A percentile compares a stretch with the other conserved stretches of the same genome.
These are phyloP conservation scores for Anthostomella pinea DNA, from an alignment of 2,329 filamentous ascomycete genomes.

Conservation along the genomic window DNA sequence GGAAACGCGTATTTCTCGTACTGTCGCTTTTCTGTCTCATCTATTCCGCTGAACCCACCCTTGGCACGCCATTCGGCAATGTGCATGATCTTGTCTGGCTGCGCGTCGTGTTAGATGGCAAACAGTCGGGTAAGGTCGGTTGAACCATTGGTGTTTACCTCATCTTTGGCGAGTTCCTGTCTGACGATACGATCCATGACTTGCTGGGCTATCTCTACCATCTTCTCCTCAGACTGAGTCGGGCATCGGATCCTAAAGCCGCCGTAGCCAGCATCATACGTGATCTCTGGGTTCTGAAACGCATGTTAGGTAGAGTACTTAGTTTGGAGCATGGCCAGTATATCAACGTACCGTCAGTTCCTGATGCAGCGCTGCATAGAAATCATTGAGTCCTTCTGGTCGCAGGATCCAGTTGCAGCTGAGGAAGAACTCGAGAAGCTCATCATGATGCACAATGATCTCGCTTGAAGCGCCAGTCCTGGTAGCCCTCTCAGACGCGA, in stretches of 20 bases:
- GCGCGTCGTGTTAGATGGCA: background rate
- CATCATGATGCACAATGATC: too few relatives aligned
- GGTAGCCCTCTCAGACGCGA: too few relatives aligned
- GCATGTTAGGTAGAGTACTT: constrained; percentile 1
- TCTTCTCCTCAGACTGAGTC: constrained; percentile 4
- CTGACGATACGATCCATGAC: constrained; percentile 8
- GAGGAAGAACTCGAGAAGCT: constrained; percentile 21
- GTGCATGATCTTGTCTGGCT: constrained; percentile 3
- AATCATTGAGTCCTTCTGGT: constrained; percentile 15
- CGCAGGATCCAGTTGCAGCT: constrained; percentile 20
- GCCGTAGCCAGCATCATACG: constrained; percentile 7
- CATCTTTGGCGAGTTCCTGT: constrained; percentile 3
- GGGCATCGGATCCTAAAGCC: constrained; percentile 14
- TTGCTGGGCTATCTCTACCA: constrained; percentile 5
- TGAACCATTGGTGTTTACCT: constrained; percentile 4
- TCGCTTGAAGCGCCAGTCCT: too few relatives aligned
- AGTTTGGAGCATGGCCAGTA: background rate
- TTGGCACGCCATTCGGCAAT: constrained; percentile 7
- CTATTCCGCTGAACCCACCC: background rate
- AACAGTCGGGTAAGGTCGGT: background rate
- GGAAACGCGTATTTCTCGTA: constrained; percentile 14
- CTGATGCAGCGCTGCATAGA: constrained; percentile 15
- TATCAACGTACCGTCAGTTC: constrained; percentile 10
- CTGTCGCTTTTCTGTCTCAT: constrained; percentile 1
- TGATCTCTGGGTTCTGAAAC: constrained; percentile 14